A percentile compares a stretch with the other conserved stretches of the same genome.
Conservation (phyloP, 352 stramenopile genomes). For the Phytophthora megakarya region DNA sequence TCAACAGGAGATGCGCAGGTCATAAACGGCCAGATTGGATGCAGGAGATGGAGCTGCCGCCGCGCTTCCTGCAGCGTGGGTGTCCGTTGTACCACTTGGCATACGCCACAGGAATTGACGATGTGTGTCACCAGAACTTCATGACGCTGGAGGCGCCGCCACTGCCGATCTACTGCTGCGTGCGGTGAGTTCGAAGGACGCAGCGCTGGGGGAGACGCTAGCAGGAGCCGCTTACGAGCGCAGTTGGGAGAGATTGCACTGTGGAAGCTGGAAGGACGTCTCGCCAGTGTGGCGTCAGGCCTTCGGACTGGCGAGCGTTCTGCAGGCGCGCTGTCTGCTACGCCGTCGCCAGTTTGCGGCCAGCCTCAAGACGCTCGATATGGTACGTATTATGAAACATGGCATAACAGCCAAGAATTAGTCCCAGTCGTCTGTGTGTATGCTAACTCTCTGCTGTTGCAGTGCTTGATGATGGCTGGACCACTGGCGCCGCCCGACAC, state of each 20-base stretch:
- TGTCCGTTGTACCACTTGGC: no score
- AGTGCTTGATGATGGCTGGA: constrained; percentile 81
- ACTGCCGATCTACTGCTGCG: constrained; percentile 48
- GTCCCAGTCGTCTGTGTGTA: not conserved
- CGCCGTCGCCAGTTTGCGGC: constrained; percentile 27
- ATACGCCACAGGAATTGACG: not conserved
- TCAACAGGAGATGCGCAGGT: constrained; percentile 5
- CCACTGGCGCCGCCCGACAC: constrained; percentile 47
- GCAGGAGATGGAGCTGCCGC: constrained; percentile 16
- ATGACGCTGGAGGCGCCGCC: constrained; percentile 45
- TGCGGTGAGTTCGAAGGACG: constrained; percentile 14
- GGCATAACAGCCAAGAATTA: constrained; percentile 6
- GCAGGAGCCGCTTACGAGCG: constrained; percentile 54
- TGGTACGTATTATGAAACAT: constrained; percentile 44
- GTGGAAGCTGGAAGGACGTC: constrained; percentile 72
- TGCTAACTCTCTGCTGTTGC: not conserved
- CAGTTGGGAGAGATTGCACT: constrained; percentile 78
- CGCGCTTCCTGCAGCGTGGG: constrained; percentile 32
- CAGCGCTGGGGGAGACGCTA: constrained; percentile 15
- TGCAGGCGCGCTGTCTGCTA: constrained; percentile 52
- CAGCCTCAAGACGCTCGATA: constrained; percentile 59
- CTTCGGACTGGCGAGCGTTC: constrained; percentile 59
- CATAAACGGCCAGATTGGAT: constrained; percentile 30
- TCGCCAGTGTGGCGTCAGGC: constrained; percentile 57
- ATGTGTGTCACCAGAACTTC: constrained; percentile 37